Evolutionary conservation across 1,284 basidiomycete species (phyloP).

Genomic region (Pseudozyma tsukubaensis): DNA sequence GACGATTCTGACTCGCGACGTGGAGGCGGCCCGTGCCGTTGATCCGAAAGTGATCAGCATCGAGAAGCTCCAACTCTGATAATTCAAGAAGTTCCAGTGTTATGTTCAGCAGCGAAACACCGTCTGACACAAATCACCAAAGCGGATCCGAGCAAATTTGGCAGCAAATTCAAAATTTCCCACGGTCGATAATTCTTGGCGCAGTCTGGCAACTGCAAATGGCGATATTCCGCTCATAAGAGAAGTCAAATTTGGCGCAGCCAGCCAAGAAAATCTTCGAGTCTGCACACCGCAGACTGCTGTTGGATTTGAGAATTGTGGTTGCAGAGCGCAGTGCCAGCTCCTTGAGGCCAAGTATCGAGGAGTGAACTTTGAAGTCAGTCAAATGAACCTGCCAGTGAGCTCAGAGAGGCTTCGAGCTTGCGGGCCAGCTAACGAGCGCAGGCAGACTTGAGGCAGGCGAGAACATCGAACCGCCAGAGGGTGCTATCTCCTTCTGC

Average conservation of each 20-base stretch:
- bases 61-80: background rate
- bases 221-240: background rate
- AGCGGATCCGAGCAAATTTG: background rate
- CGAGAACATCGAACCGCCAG: conserved; percentile 4
- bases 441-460: background rate
- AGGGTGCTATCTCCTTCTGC: conserved; percentile 9
- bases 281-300: conserved; percentile 1
- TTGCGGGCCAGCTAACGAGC: background rate
- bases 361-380: background rate
- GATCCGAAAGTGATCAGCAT: conserved; percentile 14
- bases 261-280: background rate
- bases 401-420: background rate
- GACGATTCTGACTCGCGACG: conserved; percentile 8
- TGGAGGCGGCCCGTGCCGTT: conserved; percentile 40
- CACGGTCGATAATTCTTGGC: conserved; percentile 1
- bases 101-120: background rate
- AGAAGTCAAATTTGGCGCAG: too few species aligned
- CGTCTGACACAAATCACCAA: too few species aligned
- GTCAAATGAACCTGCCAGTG: background rate
- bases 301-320: background rate
- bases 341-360: background rate
- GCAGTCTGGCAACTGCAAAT: too few species aligned
- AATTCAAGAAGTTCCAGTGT: conserved; percentile 2
- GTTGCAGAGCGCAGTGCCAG: conserved; percentile 7
- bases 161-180: conserved; percentile 1